A percentile compares a stretch with the other conserved stretches of the same genome.
Conservation (phyloP, 2,329 filamentous ascomycete genomes). For the Aphanoascus verrucosus region DNA sequence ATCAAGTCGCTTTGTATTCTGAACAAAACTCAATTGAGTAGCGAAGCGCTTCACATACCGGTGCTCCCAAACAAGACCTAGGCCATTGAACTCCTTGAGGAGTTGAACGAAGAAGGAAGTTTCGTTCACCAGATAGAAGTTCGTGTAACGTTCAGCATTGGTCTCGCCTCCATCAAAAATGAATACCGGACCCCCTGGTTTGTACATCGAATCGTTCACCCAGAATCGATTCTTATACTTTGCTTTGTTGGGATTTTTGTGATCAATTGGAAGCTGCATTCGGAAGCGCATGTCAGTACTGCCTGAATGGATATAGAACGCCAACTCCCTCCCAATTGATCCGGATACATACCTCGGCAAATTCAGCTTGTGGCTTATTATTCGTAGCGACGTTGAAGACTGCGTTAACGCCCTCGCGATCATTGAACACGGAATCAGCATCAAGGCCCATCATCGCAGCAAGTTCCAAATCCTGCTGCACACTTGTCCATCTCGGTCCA, state of each 20-base stretch:
- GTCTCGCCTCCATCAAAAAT: conserved; percentile 42
- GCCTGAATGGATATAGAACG: neutral
- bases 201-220: conserved; percentile 45
- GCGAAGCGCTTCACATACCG: conserved; percentile 23
- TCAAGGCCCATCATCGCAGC: conserved; percentile 6
- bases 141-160: conserved; percentile 31
- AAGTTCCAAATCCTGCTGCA: conserved; percentile 9
- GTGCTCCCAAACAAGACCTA: conserved; percentile 36
- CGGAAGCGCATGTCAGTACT: neutral
- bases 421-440: neutral
- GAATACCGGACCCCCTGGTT: conserved; percentile 43
- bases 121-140: conserved; percentile 25
- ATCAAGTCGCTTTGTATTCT: neutral
- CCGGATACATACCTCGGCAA: neutral
- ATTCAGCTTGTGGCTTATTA: conserved; percentile 3
- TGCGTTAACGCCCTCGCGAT: neutral
- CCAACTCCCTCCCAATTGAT: too few species aligned
- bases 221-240: conserved; percentile 48
- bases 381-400: neutral
- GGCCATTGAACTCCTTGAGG: conserved; percentile 28
- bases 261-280: conserved; percentile 26
- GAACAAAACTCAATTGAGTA: too few species aligned
- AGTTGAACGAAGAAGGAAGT: conserved; percentile 25
- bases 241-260: conserved; percentile 27
- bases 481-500: conserved; percentile 1